Conservation (phyloP, 2,329 filamentous ascomycete genomes). For the Lachnellula arida region DNA sequence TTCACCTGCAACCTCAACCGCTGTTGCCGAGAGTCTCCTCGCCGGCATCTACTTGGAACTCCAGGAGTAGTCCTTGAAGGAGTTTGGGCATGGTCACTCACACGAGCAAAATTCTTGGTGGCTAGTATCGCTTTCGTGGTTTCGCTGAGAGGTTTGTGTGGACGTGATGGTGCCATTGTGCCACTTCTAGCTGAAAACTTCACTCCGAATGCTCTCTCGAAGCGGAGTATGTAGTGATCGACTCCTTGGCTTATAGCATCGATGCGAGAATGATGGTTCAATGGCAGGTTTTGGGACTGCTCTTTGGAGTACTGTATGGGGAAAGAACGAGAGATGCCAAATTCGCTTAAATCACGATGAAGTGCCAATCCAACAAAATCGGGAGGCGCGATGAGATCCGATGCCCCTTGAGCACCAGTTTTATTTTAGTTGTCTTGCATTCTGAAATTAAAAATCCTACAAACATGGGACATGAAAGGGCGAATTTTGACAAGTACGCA, state of each 20-base stretch:
- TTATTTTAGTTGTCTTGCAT: not conserved
- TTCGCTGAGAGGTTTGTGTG: too few relatives aligned
- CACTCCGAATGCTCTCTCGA: too few relatives aligned
- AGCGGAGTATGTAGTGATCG: too few relatives aligned
- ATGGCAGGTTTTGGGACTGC: not conserved
- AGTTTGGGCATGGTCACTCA: not conserved
- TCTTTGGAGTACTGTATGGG: not conserved
- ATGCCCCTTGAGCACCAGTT: not conserved
- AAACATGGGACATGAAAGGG: slow-evolving; percentile 4
- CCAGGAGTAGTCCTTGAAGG: not conserved
- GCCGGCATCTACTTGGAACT: not conserved
- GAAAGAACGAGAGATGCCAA: not conserved
- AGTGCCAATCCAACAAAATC: not conserved
- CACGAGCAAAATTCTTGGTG: not conserved
- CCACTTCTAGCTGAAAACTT: too few relatives aligned
- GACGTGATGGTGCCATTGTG: too few relatives aligned
- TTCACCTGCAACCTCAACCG: not conserved
- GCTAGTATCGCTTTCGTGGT: too few relatives aligned
- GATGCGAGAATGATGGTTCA: not conserved
- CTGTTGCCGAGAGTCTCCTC: not conserved
- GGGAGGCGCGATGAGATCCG: not conserved
- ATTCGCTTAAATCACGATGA: not conserved
- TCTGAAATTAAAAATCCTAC: slow-evolving; percentile 15
- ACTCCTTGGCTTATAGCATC: too few relatives aligned
- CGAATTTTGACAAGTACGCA: slow-evolving; percentile 8